Conservation (phyloP, 2,329 filamentous ascomycete species). For the Botrytis galanthina region DNA sequence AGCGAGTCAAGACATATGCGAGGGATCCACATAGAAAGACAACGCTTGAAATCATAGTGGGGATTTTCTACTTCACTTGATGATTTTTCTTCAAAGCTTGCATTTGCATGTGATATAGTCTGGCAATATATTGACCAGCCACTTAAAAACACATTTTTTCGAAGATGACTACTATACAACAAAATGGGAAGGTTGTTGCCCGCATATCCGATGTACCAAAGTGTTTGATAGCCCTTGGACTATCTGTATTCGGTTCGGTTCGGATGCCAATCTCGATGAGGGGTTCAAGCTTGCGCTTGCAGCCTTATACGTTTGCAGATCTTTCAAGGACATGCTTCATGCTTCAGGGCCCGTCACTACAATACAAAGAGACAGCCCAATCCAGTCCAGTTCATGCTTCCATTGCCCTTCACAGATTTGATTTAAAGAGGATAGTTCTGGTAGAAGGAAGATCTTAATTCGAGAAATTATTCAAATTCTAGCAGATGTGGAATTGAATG, state of each 20-base stretch:
- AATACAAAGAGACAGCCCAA: background rate
- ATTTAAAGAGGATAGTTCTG: background rate
- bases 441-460: background rate
- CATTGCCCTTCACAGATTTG: background rate
- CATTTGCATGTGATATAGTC: background rate
- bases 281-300: constrained; percentile 1
- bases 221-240: background rate
- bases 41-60: background rate
- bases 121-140: background rate
- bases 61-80: background rate
- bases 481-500: background rate
- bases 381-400: background rate
- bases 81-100: background rate
- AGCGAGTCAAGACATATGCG: background rate
- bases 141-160: background rate
- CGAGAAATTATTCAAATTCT: background rate
- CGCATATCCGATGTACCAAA: background rate
- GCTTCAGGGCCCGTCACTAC: background rate
- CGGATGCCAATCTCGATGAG: background rate
- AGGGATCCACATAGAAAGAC: background rate
- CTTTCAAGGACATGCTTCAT: background rate
- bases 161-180: background rate
- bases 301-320: background rate
- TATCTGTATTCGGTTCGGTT: background rate
- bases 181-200: background rate